phyloP scores from a whole-genome alignment of 2,329 filamentous ascomycete species.

The Xylaria sp. region DNA sequence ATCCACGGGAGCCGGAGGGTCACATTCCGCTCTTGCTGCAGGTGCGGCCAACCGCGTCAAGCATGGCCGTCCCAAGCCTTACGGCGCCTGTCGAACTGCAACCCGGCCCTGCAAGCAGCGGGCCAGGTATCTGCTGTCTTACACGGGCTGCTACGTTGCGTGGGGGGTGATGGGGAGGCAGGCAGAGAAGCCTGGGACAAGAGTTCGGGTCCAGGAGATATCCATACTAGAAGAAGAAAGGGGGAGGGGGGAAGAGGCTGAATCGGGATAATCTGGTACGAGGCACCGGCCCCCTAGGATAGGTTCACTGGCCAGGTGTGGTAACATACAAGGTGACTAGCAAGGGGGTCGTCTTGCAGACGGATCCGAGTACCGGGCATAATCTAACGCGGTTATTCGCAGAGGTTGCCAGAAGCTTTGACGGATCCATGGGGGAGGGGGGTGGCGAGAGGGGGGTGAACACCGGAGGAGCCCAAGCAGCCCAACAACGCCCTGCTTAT shows the following conservation, averaged over 20 bases:
- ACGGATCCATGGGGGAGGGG: neutral
- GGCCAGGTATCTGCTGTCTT: constrained; percentile 19
- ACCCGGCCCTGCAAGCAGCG: constrained; percentile 12
- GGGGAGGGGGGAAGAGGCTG: constrained; percentile 10
- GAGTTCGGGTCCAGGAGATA: constrained; percentile 4
- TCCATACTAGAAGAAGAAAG: neutral
- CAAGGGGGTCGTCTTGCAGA: constrained; percentile 21
- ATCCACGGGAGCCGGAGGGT: constrained; percentile 8
- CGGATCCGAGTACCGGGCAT: constrained; percentile 36
- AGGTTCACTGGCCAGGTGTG: constrained; percentile 22
- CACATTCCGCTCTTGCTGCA: constrained; percentile 13
- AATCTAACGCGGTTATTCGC: constrained; percentile 15
- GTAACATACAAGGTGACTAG: constrained; percentile 7
- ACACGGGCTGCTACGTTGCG: constrained; percentile 12
- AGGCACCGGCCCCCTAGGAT: neutral
- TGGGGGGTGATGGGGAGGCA: constrained; percentile 13
- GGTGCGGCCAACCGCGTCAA: constrained; percentile 7
- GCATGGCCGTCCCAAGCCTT: constrained; percentile 14
- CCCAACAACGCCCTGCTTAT: neutral
- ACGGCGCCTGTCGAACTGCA: constrained; percentile 1
- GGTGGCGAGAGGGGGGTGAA: too few species aligned
- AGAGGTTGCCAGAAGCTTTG: neutral
- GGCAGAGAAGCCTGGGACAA: constrained; percentile 8
- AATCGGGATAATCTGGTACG: neutral
- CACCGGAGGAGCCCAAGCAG: neutral